Evolutionary conservation across 768 basidiomycete species (phyloP).

Genomic region (Phylloporus arenicola): DNA sequence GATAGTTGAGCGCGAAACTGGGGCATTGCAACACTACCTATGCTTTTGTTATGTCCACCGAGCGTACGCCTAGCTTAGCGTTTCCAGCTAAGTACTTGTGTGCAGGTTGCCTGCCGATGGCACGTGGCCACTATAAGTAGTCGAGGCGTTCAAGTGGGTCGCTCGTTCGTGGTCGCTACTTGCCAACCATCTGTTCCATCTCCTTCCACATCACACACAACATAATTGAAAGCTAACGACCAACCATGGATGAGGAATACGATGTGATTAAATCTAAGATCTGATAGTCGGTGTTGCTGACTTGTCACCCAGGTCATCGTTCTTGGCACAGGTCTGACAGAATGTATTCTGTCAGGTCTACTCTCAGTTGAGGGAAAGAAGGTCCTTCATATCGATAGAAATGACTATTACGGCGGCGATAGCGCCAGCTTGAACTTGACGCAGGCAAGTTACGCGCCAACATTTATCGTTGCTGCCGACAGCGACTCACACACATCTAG

Average conservation of each 20-base stretch:
- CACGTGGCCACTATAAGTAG: conserved; percentile 33
- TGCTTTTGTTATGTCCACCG: conserved; percentile 1
- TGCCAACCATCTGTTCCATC: conserved; percentile 13
- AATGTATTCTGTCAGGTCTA: conserved; percentile 96
- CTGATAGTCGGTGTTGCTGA: conserved; percentile 14
- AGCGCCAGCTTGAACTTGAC: conserved; percentile 95
- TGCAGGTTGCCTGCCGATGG: conserved; percentile 1
- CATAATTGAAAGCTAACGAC: conserved; percentile 12
- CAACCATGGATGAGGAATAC: conserved; percentile 96
- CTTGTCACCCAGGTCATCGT: conserved; percentile 62
- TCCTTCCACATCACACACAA: conserved; percentile 4
- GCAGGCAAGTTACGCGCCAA: conserved; percentile 55
- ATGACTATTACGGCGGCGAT: conserved; percentile 98
- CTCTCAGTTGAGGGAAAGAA: conserved; percentile 99
- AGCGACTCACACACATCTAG: conserved; percentile 39
- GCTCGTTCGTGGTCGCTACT: conserved; percentile 9
- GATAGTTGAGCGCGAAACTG: neutral
- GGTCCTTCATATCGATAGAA: conserved; percentile 97
- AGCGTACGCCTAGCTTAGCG: neutral
- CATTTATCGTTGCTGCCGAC: neutral
- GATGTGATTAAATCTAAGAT: conserved; percentile 53
- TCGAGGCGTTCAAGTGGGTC: neutral
- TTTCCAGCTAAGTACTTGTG: too few species aligned
- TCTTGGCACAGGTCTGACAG: conserved; percentile 94
- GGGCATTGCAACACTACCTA: neutral